phyloP scores from a whole-genome alignment of 2,329 filamentous ascomycete species.

The Fusarium longipes region DNA sequence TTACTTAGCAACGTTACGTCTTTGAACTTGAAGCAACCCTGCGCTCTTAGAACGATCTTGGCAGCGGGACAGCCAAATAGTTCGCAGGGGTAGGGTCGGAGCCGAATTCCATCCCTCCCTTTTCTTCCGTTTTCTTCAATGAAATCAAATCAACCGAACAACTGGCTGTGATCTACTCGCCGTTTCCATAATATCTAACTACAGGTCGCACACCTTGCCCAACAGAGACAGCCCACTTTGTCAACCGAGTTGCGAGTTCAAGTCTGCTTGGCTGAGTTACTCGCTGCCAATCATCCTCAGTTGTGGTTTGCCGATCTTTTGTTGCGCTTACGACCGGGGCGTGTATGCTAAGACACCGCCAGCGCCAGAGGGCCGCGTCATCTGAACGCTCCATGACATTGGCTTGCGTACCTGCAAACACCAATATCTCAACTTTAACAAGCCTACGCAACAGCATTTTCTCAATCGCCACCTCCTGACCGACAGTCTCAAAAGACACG shows the following conservation, averaged over 20 bases:
- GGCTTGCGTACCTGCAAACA: conserved; percentile 44
- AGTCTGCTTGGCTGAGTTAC: not conserved
- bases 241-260: conserved; percentile 12
- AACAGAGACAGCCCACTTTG: conserved; percentile 22
- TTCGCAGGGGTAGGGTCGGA: conserved; percentile 28
- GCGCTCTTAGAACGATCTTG: conserved; percentile 33
- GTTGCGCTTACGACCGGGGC: conserved; percentile 38
- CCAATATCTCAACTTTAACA: conserved; percentile 19
- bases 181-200: conserved; percentile 26
- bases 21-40: conserved; percentile 24
- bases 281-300: conserved; percentile 30
- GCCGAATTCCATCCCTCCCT: conserved; percentile 14
- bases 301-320: conserved; percentile 19
- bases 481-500: conserved; percentile 1
- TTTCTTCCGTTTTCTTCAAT: conserved; percentile 17
- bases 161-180: conserved; percentile 21
- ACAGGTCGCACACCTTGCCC: conserved; percentile 8
- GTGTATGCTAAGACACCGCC: conserved; percentile 38
- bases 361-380: conserved; percentile 43
- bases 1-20: conserved; percentile 33
- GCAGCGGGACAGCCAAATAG: conserved; percentile 28
- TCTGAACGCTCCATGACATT: conserved; percentile 40
- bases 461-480: conserved; percentile 32
- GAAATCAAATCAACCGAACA: not conserved
- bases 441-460: conserved; percentile 25